These are phyloP conservation scores for Mycena venus DNA, from an alignment of 768 basidiomycete genomes.

Conservation along the genomic window DNA sequence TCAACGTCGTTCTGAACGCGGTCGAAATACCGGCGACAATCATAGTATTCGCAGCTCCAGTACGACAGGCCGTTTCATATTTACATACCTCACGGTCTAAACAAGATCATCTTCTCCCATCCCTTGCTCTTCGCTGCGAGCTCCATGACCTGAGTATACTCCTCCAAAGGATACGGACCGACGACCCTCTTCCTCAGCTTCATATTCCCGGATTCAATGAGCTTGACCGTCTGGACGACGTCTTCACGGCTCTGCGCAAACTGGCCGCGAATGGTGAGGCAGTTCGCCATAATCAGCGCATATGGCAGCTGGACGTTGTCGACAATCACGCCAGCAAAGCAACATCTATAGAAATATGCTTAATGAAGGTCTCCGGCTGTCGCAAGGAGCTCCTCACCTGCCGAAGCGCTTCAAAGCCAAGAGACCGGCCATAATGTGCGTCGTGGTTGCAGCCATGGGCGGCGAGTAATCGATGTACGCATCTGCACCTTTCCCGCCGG, in stretches of 20 bases:
- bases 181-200: neutral
- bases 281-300: neutral
- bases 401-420: neutral
- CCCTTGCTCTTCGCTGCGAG: neutral
- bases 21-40: no score
- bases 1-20: no score
- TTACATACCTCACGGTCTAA: neutral
- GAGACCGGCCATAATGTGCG: neutral
- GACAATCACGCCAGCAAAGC: neutral
- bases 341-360: neutral
- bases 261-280: neutral
- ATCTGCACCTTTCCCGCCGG: neutral
- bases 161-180: neutral
- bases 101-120: neutral
- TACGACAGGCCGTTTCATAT: no score
- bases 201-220: neutral
- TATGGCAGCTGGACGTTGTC: neutral
- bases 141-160: neutral
- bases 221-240: neutral
- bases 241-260: neutral
- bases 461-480: neutral
- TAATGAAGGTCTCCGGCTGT: neutral
- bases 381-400: neutral
- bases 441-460: neutral
- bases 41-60: no score